Conservation (phyloP, 768 basidiomycete species). For the Holtermanniella nyarrowii region DNA sequence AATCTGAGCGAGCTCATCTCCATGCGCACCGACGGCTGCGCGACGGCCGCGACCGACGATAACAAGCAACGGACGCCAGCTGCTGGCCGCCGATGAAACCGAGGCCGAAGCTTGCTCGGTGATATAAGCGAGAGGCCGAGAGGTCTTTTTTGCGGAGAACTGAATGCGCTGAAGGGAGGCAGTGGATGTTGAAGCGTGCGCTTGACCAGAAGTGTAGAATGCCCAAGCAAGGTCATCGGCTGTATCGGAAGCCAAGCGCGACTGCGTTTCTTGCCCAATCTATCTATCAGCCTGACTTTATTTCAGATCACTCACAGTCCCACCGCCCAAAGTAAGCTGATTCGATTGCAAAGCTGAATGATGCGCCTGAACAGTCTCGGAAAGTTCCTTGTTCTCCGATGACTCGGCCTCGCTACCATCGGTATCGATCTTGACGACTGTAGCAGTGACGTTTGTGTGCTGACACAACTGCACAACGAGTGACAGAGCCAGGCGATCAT, state of each 20-base stretch:
- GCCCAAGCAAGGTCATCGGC: conserved; percentile 74
- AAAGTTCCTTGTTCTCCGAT: conserved; percentile 8
- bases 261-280: conserved; percentile 49
- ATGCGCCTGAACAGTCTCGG: conserved; percentile 25
- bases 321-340: conserved; percentile 24
- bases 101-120: conserved; percentile 52
- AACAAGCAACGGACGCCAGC: conserved; percentile 51
- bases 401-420: conserved; percentile 8
- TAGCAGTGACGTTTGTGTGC: conserved; percentile 59
- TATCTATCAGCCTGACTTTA: neutral
- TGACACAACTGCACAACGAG: conserved; percentile 73
- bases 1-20: conserved; percentile 55
- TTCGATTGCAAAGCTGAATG: conserved; percentile 31
- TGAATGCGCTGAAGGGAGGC: conserved; percentile 52
- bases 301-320: conserved; percentile 14
- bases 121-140: conserved; percentile 42
- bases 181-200: conserved; percentile 1
- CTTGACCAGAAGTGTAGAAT: conserved; percentile 46
- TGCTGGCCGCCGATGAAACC: conserved; percentile 28
- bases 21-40: conserved; percentile 54
- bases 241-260: conserved; percentile 61
- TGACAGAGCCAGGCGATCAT: conserved; percentile 74
- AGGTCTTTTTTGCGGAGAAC: conserved; percentile 47
- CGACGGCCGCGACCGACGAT: conserved; percentile 54
- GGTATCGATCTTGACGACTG: conserved; percentile 53